Base-by-base conservation (phyloP, 768 basidiomycete genomes). In the Hysterangium stoloniferum region DNA sequence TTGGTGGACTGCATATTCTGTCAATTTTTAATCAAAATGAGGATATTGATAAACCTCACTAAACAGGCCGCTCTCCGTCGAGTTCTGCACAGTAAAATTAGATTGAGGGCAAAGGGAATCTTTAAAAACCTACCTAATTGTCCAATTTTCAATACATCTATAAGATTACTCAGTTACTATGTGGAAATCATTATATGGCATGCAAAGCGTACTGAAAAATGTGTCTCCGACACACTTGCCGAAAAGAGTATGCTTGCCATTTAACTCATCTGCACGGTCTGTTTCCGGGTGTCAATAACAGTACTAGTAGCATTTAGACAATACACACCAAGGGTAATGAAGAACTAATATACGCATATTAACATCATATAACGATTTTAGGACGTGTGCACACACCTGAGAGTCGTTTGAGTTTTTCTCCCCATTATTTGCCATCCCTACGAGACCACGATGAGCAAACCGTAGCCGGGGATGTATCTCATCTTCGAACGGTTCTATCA, bases 201-300 rank as follows among this genome's bases (percentile, higher is more conserved):
- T 52, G 38, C 55, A 50, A 45, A 56, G 74, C 83, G 59, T 64
- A 90, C 91, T 95, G 68, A 84, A 95, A 35, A 95, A 69, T 0
- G 91, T 93, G 61, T 93, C 89, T 4, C 91, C 91, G 12, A 91
- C 76, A 46, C 80, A 77, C 41, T 90, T 77, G n/a, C 94, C 95
- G 55, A 97, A 99, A 7, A 97, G 66, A 0, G 96, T 98, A 59
- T 97, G 88, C 63, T 94, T 96, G 37, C 88, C 89, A 44, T 97
- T 86, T 9, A 99, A 69, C 64, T 94, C 94, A 50, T 95, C 91
- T 4, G 94, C 88, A 25, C 87, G 76, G 62, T 95, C 91, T 91
- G 52, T 17, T n/a, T n/a, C 2, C 25, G 49, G 22, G 52, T 20
- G 40, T 17, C 28, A 7, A 6, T 11, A 33, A 32, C 37, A 5